phyloP scores from a whole-genome alignment of 495 filamentous ascomycete species.

The Extremus antarcticus region DNA sequence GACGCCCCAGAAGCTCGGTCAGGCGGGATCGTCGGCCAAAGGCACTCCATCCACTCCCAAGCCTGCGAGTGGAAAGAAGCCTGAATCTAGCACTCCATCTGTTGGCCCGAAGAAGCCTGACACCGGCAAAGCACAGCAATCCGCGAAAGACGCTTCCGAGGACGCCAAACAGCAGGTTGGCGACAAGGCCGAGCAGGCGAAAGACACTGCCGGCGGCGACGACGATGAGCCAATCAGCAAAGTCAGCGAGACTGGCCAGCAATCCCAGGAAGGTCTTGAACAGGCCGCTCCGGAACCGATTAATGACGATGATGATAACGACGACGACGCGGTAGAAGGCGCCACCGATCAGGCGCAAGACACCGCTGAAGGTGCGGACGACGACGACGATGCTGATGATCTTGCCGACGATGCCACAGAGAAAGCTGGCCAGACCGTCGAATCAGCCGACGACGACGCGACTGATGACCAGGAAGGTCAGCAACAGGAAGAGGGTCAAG shows the following conservation, averaged over 20 bases:
- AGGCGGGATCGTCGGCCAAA: too few species aligned
- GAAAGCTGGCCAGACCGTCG: slow-evolving; percentile 17
- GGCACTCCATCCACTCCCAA: slow-evolving; percentile 24
- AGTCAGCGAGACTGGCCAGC: slow-evolving; percentile 27
- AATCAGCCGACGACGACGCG: slow-evolving; percentile 13
- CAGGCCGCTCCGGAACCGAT: slow-evolving; percentile 30
- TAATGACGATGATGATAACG: slow-evolving; percentile 27
- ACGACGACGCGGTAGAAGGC: slow-evolving; percentile 20
- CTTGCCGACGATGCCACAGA: slow-evolving; percentile 17
- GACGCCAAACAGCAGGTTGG: slow-evolving; percentile 10
- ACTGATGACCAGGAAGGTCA: slow-evolving; percentile 6
- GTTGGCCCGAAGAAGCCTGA: slow-evolving; percentile 6
- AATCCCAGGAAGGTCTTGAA: slow-evolving; percentile 25
- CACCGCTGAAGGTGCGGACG: slow-evolving; percentile 22
- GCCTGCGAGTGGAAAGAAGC: slow-evolving; percentile 21
- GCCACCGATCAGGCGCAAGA: slow-evolving; percentile 24
- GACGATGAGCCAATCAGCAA: slow-evolving; percentile 25
- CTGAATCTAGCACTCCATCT: slow-evolving; percentile 20
- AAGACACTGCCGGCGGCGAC: slow-evolving; percentile 20
- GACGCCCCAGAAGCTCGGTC: too few species aligned
- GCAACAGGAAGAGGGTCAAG: slow-evolving; percentile 14
- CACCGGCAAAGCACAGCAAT: slow-evolving; percentile 18
- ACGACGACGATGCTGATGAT: slow-evolving; percentile 21
- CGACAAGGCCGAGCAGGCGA: slow-evolving; percentile 23
- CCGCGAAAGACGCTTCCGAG: slow-evolving; percentile 13